Evolutionary conservation across 768 basidiomycete species (phyloP), one percentile per base, ranked within the genome.

Genomic region (Gymnopilus junonius): DNA sequence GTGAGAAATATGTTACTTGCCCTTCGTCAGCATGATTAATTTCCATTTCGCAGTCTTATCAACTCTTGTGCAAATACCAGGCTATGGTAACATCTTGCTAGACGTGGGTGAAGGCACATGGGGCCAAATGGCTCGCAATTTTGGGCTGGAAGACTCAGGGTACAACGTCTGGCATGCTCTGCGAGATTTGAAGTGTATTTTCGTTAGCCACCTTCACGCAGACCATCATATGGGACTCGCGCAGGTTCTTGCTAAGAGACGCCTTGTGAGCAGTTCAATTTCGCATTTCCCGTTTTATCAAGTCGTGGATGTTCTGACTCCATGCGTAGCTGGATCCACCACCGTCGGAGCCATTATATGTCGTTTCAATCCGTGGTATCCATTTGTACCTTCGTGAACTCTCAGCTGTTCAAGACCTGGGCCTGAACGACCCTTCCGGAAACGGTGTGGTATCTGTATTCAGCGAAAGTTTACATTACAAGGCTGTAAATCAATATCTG

Each of bases 101-200:
- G 97, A 99, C 66, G 85, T 84, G 0, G 97, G 97, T 0, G 97
- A 99, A 77, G 95, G 95, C 0, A 95, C 95, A 0, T 91, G 90
- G 83, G 95, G 95, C 1, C 97, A 98, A 70, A 82, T 98, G 3
- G 81, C 82, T 2, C 83, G 97, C 3, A 84, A 88, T 51, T 96
- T 89, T 70, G 95, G 95, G 1, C 70, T 78, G 17, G 80, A 83
- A 4, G 63, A 69, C 1, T 69, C 70, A 4, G 61, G 74, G 0
- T 65, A 70, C 10, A 81, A 80, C 58, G 86, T 85, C 2, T 85
- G 85, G 81, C 71, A 86, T 12, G 80, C 89, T 14, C 77, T 95
- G 55, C 79, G 87, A n/a, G 79, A 90, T 54, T 74, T 95, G 12
- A 90, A 85, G 69, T 88, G 92, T 71, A 83, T 99, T 37, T 97